These are phyloP conservation scores for Nemania sp. DNA, from an alignment of 2,329 filamentous ascomycete genomes.

Conservation along the genomic window DNA sequence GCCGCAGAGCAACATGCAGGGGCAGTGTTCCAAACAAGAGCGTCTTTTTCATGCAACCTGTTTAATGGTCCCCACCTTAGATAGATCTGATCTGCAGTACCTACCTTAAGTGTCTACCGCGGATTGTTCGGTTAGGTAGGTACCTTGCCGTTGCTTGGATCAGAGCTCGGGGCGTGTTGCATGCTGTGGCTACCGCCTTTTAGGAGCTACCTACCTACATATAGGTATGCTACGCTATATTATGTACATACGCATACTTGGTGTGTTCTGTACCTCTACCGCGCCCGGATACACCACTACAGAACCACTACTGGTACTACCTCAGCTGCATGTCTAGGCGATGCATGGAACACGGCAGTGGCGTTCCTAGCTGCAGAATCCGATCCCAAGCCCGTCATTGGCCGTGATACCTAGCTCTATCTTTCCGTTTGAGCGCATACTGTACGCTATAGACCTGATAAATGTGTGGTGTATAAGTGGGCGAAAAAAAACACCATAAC, in stretches of 20 bases:
- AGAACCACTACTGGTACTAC: not conserved
- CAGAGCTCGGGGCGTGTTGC: not conserved
- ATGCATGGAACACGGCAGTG: slow-evolving; percentile 32
- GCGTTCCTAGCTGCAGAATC: slow-evolving; percentile 31
- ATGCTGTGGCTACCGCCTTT: no score
- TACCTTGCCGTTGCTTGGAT: slow-evolving; percentile 6
- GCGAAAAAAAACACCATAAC: slow-evolving; percentile 2
- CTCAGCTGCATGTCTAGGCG: not conserved
- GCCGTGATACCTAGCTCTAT: slow-evolving; percentile 4
- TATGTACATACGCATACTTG: no score
- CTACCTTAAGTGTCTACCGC: not conserved
- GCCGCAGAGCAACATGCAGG: slow-evolving; percentile 34
- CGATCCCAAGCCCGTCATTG: slow-evolving; percentile 18
- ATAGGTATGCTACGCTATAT: no score
- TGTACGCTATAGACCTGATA: no score
- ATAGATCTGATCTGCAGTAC: slow-evolving; percentile 23
- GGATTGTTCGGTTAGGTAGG: no score
- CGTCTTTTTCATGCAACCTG: slow-evolving; percentile 23
- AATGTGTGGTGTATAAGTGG: not conserved
- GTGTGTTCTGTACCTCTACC: no score
- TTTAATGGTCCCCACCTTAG: slow-evolving; percentile 5
- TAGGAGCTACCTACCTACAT: no score
- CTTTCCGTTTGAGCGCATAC: slow-evolving; percentile 3
- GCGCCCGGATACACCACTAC: no score
- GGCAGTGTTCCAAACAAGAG: slow-evolving; percentile 7